These are phyloP conservation scores for Talaromyces albobiverticillius DNA, from an alignment of 2,329 filamentous ascomycete species.

Conservation along the genomic window DNA sequence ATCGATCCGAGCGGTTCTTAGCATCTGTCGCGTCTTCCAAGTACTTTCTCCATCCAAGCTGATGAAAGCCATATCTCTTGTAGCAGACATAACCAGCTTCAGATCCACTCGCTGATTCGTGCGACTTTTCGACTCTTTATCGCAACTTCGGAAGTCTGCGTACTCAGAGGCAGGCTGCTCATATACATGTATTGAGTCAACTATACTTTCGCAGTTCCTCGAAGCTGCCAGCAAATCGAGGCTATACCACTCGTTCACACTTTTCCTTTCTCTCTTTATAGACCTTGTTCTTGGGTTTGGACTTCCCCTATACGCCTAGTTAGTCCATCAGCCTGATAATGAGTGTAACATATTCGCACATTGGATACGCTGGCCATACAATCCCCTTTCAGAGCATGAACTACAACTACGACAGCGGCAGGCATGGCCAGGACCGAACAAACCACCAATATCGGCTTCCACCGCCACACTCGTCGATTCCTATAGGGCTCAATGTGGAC, in stretches of 20 bases:
- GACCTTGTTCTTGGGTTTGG: background rate
- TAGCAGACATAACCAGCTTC: background rate
- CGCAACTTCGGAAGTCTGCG: background rate
- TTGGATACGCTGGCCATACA: conserved; percentile 40
- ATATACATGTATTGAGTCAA: conserved; percentile 1
- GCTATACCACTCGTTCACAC: background rate
- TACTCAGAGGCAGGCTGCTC: background rate
- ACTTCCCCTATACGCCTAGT: background rate
- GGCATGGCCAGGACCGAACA: conserved; percentile 29
- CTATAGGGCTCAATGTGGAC: conserved; percentile 21
- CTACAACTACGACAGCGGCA: conserved; percentile 25
- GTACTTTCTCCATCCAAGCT: background rate
- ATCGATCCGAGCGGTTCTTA: background rate
- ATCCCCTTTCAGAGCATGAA: conserved; percentile 29
- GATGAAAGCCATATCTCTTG: background rate
- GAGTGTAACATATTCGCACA: conserved; percentile 36
- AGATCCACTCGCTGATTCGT: background rate
- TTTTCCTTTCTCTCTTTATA: background rate
- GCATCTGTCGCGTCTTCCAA: background rate
- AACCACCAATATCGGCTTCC: conserved; percentile 39
- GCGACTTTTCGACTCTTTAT: background rate
- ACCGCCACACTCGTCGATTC: conserved; percentile 32
- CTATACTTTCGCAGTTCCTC: background rate
- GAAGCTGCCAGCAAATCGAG: background rate
- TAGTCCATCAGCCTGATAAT: conserved; percentile 3